Evolutionary conservation across 768 basidiomycete species (phyloP).

Genomic region (Calocybe gangraenosa): DNA sequence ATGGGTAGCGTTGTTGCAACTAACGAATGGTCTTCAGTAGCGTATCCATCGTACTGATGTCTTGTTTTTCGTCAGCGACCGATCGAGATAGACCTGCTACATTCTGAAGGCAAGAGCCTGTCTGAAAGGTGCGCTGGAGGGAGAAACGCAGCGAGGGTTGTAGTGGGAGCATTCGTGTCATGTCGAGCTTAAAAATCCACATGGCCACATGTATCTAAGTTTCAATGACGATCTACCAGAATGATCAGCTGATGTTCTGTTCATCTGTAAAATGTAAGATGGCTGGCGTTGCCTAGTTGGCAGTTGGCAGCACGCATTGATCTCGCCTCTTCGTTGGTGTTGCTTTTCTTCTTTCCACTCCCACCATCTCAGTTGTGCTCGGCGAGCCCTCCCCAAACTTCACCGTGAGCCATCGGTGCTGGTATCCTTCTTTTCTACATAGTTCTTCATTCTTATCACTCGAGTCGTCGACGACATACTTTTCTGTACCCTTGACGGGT

Average conservation of each 20-base stretch:
- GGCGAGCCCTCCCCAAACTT: slow-evolving; percentile 7
- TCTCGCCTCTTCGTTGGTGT: background rate
- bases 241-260: no score
- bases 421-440: background rate
- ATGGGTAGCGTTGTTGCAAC: slow-evolving; percentile 18
- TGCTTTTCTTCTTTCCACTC: background rate
- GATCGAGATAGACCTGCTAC: slow-evolving; percentile 17
- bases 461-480: background rate
- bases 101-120: slow-evolving; percentile 3
- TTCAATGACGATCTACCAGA: no score
- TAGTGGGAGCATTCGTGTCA: slow-evolving; percentile 1
- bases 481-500: background rate
- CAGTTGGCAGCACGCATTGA: no score
- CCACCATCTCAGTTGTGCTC: slow-evolving; percentile 5
- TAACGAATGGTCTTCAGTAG: slow-evolving; percentile 55
- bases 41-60: slow-evolving; percentile 54
- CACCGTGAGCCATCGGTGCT: slow-evolving; percentile 8
- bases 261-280: no score
- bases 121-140: slow-evolving; percentile 6
- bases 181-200: background rate
- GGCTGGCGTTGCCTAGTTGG: no score
- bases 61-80: slow-evolving; percentile 49
- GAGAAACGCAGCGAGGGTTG: slow-evolving; percentile 1
- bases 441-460: background rate
- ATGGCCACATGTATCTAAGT: no score